A percentile compares a stretch with the other conserved stretches of the same genome.
Conservation (phyloP, 2,329 filamentous ascomycete species). For the Aspergillus sp. region DNA sequence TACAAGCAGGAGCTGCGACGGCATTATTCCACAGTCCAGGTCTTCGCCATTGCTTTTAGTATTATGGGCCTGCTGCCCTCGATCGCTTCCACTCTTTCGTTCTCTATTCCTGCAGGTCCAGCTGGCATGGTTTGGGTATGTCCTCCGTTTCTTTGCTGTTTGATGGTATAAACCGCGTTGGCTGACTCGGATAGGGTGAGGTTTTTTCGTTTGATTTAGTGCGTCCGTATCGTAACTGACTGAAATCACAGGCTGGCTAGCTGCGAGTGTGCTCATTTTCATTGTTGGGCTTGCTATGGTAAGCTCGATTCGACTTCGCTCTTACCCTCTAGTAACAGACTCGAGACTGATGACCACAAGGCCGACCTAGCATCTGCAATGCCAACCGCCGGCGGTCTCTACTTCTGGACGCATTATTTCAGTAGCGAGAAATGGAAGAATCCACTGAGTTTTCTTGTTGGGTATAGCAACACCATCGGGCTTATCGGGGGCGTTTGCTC, state of each 20-base stretch:
- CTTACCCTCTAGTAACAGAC: background rate
- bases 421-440: slow-evolving; percentile 55
- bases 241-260: slow-evolving; percentile 48
- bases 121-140: slow-evolving; percentile 61
- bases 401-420: slow-evolving; percentile 62
- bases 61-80: slow-evolving; percentile 63
- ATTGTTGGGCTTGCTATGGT: slow-evolving; percentile 61
- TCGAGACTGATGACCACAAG: slow-evolving; percentile 21
- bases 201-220: background rate
- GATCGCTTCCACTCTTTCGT: slow-evolving; percentile 59
- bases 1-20: slow-evolving; percentile 62
- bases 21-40: slow-evolving; percentile 61
- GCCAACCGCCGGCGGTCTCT: slow-evolving; percentile 59
- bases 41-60: slow-evolving; percentile 60
- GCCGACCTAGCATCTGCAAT: slow-evolving; percentile 54
- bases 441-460: slow-evolving; percentile 58
- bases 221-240: background rate
- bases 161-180: slow-evolving; percentile 15
- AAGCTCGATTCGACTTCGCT: slow-evolving; percentile 28
- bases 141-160: background rate
- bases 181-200: slow-evolving; percentile 14
- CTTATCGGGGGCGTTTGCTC: slow-evolving; percentile 61
- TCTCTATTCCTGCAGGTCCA: slow-evolving; percentile 59
- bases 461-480: slow-evolving; percentile 62
- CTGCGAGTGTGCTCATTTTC: slow-evolving; percentile 57